These are phyloP conservation scores for Lentinula boryana DNA, from an alignment of 768 basidiomycete species.

Conservation along the genomic window DNA sequence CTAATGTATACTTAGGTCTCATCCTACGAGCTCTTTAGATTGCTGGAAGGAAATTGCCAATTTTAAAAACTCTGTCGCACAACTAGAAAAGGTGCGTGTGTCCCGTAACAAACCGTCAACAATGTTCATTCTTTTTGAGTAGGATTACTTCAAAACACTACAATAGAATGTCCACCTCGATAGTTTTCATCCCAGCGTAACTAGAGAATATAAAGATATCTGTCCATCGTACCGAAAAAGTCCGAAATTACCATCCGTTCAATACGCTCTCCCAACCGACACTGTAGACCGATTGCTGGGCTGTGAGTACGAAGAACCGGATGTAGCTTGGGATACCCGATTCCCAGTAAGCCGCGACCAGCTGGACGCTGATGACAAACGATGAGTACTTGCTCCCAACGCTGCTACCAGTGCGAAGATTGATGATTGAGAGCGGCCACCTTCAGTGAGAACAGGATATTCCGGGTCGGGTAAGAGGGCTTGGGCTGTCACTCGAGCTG, in stretches of 20 bases:
- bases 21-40: slow-evolving; percentile 53
- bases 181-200: neutral
- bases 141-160: slow-evolving; percentile 64
- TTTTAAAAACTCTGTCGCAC: slow-evolving; percentile 65
- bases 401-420: neutral
- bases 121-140: neutral
- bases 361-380: slow-evolving; percentile 20
- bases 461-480: slow-evolving; percentile 13
- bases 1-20: slow-evolving; percentile 16
- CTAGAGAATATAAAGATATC: neutral
- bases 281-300: slow-evolving; percentile 10
- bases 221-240: neutral
- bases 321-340: slow-evolving; percentile 6
- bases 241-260: neutral
- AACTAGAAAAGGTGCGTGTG: slow-evolving; percentile 57
- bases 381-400: slow-evolving; percentile 15
- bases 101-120: slow-evolving; percentile 1
- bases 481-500: neutral
- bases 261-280: slow-evolving; percentile 16
- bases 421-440: neutral
- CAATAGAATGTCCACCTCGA: slow-evolving; percentile 23
- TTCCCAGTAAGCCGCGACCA: slow-evolving; percentile 10
- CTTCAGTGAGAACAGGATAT: slow-evolving; percentile 11
- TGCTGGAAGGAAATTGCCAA: slow-evolving; percentile 69
- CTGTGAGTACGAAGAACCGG: slow-evolving; percentile 7